These are phyloP conservation scores for Raphanus hybrid DNA, from an alignment of 441 rosid genomes.

Conservation along the genomic window DNA sequence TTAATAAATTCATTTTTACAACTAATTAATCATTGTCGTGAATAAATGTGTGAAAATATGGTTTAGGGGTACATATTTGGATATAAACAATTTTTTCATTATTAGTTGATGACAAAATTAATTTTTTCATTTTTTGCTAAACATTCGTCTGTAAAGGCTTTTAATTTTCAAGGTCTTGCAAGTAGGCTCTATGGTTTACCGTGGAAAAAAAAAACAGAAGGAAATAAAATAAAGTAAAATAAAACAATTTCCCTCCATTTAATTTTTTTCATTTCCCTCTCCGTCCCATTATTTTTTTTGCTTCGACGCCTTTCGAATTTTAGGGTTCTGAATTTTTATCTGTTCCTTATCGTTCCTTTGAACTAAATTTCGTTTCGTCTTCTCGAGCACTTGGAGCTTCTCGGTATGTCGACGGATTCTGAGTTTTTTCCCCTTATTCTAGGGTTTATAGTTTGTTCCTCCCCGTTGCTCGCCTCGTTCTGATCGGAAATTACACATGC, in stretches of 20 bases:
- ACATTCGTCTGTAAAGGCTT: no score
- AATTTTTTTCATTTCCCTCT: no score
- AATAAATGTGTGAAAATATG: not conserved
- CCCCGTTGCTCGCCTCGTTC: constrained; percentile 28
- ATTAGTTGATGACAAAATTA: no score
- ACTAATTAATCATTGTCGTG: not conserved
- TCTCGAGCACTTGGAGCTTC: constrained; percentile 14
- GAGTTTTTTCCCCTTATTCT: not conserved
- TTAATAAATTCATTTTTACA: not conserved
- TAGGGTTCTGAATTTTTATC: no score
- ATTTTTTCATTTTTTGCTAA: no score
- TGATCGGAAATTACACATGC: constrained; percentile 39
- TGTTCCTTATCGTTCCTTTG: not conserved
- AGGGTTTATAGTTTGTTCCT: constrained; percentile 13
- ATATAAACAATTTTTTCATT: not conserved
- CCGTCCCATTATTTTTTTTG: no score
- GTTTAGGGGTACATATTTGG: not conserved
- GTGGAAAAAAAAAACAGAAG: no score
- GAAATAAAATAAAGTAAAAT: no score
- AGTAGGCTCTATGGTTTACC: no score
- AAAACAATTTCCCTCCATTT: no score
- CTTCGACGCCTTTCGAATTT: no score
- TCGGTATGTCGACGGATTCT: constrained; percentile 10
- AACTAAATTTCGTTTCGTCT: constrained; percentile 6
- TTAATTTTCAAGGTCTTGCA: no score